These are phyloP conservation scores for Chrysanthemum makinoi DNA, from an alignment of 129 eudicot species.

Conservation along the genomic window DNA sequence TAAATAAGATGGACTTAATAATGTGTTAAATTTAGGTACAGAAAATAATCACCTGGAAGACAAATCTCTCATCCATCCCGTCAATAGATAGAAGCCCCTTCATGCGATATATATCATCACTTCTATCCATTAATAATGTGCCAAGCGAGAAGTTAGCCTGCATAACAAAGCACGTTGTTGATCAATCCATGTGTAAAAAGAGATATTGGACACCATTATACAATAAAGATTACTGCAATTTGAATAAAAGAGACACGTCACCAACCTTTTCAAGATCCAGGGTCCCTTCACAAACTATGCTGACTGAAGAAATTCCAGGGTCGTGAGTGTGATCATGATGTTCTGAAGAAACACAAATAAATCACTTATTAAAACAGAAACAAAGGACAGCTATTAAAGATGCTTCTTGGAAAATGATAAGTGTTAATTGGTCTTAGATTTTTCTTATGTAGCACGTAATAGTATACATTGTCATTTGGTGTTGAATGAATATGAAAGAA, in stretches of 20 bases:
- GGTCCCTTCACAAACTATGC: conserved; percentile 88
- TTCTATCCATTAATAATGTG: conserved; percentile 67
- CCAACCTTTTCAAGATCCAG: conserved; percentile 84
- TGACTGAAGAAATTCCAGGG: conserved; percentile 87
- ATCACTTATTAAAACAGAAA: neutral
- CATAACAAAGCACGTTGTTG: neutral
- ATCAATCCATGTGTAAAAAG: neutral
- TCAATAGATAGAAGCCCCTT: conserved; percentile 86
- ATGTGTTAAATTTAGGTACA: neutral
- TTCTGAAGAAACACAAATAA: conserved; percentile 42
- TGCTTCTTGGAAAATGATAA: too few relatives aligned
- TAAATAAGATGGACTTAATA: too few relatives aligned
- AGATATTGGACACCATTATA: neutral
- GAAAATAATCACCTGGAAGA: conserved; percentile 70
- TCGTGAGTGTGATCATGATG: conserved; percentile 97
- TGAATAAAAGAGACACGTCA: conserved; percentile 6
- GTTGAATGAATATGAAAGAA: too few relatives aligned
- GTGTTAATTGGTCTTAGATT: too few relatives aligned
- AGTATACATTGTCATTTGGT: too few relatives aligned
- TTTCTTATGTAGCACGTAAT: neutral
- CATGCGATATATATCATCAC: conserved; percentile 98
- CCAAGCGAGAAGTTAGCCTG: conserved; percentile 99
- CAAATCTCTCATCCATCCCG: conserved; percentile 96
- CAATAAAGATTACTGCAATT: neutral
- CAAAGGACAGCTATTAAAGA: neutral